Evolutionary conservation across 139 green algal species (phyloP).

Genomic region (Chlamydomonas eustigma): DNA sequence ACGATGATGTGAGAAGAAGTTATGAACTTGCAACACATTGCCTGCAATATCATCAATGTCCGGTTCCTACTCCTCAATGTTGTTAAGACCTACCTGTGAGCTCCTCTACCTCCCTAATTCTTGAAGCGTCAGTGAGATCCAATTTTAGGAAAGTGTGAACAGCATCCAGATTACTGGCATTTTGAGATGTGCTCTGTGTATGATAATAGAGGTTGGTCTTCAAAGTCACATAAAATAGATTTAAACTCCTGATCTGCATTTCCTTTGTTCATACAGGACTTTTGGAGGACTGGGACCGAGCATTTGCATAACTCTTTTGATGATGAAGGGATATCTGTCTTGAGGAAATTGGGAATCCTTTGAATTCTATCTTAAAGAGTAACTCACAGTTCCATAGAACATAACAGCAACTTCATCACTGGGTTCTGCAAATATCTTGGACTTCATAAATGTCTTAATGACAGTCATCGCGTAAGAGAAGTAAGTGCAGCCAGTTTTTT

Average conservation of each 20-base stretch:
- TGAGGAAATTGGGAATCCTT: no score
- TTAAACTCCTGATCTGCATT: no score
- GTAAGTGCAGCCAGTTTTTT: background rate
- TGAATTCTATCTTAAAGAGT: no score
- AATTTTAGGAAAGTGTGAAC: background rate
- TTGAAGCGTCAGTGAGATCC: background rate
- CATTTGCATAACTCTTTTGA: no score
- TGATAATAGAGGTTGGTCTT: no score
- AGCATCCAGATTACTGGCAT: conserved; percentile 4
- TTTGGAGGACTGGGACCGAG: no score
- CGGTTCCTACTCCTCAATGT: background rate
- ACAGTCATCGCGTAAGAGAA: background rate
- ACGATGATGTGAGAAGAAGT: no score
- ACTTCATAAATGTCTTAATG: background rate
- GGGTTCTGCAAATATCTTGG: background rate
- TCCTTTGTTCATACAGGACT: no score
- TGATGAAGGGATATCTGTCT: no score
- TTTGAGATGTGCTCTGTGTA: background rate
- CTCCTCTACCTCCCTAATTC: conserved; percentile 4
- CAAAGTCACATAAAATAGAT: no score
- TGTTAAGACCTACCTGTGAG: background rate
- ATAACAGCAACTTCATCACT: conserved; percentile 5
- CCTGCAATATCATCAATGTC: no score
- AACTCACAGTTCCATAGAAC: conserved; percentile 6
- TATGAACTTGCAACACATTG: no score